A percentile compares a stretch with the other conserved stretches of the same genome.
Conservation (phyloP, 352 stramenopile species). For the Detonula confervacea region DNA sequence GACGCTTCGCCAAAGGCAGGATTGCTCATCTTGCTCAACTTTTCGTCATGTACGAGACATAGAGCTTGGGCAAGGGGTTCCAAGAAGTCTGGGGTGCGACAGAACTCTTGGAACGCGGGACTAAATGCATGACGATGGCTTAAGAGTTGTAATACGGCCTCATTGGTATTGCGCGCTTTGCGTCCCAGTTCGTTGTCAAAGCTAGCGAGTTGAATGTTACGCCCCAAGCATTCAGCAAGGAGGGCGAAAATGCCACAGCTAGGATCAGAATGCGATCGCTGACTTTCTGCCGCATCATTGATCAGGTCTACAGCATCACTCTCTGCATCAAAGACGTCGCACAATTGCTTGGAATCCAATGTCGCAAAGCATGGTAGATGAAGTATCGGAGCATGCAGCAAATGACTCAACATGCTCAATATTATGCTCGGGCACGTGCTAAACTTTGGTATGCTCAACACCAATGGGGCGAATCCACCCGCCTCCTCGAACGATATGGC, state of each 20-base stretch:
- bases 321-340: constrained; percentile 84
- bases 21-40: constrained; percentile 56
- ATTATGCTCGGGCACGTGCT: constrained; percentile 83
- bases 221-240: constrained; percentile 81
- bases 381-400: constrained; percentile 83
- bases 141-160: constrained; percentile 81
- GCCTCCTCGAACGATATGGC: constrained; percentile 73
- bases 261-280: constrained; percentile 59
- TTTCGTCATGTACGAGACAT: constrained; percentile 81
- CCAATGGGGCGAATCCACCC: constrained; percentile 82
- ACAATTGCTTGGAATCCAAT: constrained; percentile 81
- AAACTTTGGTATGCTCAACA: constrained; percentile 85
- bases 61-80: constrained; percentile 83
- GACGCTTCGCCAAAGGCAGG: constrained; percentile 21
- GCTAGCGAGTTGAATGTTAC: constrained; percentile 83
- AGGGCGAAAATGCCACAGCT: constrained; percentile 84
- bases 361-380: constrained; percentile 79
- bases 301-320: constrained; percentile 69
- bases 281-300: constrained; percentile 35
- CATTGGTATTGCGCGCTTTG: constrained; percentile 79
- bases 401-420: constrained; percentile 82
- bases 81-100: constrained; percentile 77
- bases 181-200: constrained; percentile 75
- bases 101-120: constrained; percentile 83
- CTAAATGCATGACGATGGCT: constrained; percentile 78